phyloP scores from a whole-genome alignment of 78 protist genomes.

The Cavenderia fasciculata region DNA sequence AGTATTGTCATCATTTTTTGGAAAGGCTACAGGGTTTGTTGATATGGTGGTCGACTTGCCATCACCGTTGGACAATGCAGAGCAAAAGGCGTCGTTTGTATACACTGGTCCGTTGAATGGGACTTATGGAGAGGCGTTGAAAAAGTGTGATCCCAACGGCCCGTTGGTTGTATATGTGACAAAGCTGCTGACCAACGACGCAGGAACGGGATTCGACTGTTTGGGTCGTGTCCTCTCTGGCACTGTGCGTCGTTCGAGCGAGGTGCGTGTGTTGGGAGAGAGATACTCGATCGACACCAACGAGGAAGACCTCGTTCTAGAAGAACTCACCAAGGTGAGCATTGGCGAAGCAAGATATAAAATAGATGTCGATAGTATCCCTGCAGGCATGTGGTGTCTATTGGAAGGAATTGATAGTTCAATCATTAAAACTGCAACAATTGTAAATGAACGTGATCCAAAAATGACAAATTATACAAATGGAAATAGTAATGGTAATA shows the following conservation, averaged over 20 bases:
- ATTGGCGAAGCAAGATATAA: constrained; percentile 88
- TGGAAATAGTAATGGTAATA: constrained; percentile 6
- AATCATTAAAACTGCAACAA: constrained; percentile 93
- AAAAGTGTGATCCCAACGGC: constrained; percentile 89
- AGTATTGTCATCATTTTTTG: constrained; percentile 88
- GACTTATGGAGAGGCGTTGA: constrained; percentile 69
- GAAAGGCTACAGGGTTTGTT: constrained; percentile 86
- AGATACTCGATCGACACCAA: constrained; percentile 94
- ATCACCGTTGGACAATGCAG: constrained; percentile 86
- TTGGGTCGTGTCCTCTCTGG: constrained; percentile 91
- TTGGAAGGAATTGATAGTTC: constrained; percentile 94
- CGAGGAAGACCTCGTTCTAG: constrained; percentile 91
- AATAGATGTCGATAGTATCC: constrained; percentile 78
- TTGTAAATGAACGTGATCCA: constrained; percentile 8
- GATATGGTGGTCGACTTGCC: constrained; percentile 88
- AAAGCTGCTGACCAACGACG: constrained; percentile 79
- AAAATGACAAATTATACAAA: constrained; percentile 22
- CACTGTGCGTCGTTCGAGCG: constrained; percentile 72
- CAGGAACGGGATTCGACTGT: constrained; percentile 89
- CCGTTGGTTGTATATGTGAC: constrained; percentile 89
- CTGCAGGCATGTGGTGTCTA: constrained; percentile 96
- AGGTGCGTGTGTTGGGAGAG: constrained; percentile 94
- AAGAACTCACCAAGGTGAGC: constrained; percentile 51
- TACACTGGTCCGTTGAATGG: constrained; percentile 89
- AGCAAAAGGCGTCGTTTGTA: constrained; percentile 38